phyloP scores from a whole-genome alignment of 129 eudicot genomes.

The Saposhnikovia divaricata region DNA sequence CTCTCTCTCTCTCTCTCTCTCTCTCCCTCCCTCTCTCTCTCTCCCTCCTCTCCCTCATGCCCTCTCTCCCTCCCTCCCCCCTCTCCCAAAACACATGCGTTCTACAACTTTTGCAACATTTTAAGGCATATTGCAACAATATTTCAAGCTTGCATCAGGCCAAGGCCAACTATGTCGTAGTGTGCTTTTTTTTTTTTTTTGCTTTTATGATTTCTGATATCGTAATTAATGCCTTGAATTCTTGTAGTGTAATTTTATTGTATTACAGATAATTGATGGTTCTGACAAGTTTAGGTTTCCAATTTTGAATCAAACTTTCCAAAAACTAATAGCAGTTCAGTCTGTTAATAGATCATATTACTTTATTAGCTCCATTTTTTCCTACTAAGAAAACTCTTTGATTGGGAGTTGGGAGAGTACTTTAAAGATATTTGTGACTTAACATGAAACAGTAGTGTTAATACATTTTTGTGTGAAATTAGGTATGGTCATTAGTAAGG shows the following conservation, averaged over 20 bases:
- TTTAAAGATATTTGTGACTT: not conserved
- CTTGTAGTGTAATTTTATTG: not conserved
- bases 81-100: not conserved
- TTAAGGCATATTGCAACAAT: no score
- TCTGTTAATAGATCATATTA: not conserved
- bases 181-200: no score
- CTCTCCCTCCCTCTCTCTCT: no score
- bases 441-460: no score
- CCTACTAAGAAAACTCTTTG: no score
- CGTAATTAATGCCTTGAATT: not conserved
- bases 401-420: not conserved
- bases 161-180: no score
- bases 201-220: not conserved
- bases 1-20: no score
- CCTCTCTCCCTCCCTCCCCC: no score
- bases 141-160: no score
- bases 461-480: no score
- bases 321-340: not conserved
- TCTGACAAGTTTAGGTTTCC: no score
- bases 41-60: no score
- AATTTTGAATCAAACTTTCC: not conserved
- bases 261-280: not conserved
- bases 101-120: not conserved
- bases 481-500: slow-evolving; percentile 1
- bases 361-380: not conserved